phyloP scores from a whole-genome alignment of 441 rosid species.

The Gossypium gossypioides region DNA sequence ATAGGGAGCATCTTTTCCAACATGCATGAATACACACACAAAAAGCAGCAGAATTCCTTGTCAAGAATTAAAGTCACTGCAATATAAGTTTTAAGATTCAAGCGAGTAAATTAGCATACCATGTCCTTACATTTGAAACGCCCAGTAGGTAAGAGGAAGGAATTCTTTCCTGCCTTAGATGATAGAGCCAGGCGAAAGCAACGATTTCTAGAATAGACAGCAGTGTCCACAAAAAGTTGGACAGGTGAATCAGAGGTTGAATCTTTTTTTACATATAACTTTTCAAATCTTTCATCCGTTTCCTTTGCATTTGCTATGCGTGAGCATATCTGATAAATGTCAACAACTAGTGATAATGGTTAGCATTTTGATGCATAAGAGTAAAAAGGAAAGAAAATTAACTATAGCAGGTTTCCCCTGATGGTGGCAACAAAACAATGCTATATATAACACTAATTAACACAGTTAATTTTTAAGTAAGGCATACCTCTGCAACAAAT shows the following conservation, averaged over 20 bases:
- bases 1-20: neutral
- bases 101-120: slow-evolving; percentile 40
- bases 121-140: slow-evolving; percentile 70
- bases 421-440: neutral
- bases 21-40: neutral
- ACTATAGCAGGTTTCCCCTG: slow-evolving; percentile 6
- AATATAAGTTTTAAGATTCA: slow-evolving; percentile 2
- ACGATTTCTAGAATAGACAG: slow-evolving; percentile 86
- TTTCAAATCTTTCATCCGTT: slow-evolving; percentile 41
- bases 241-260: slow-evolving; percentile 35
- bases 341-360: slow-evolving; percentile 8
- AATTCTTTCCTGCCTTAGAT: slow-evolving; percentile 83
- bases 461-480: slow-evolving; percentile 3
- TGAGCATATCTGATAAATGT: slow-evolving; percentile 56
- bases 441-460: neutral
- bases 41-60: neutral
- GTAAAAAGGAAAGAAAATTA: neutral
- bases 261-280: slow-evolving; percentile 63
- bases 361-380: slow-evolving; percentile 3
- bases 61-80: neutral
- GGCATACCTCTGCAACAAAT: slow-evolving; percentile 82
- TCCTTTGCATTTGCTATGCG: slow-evolving; percentile 44
- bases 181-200: slow-evolving; percentile 85
- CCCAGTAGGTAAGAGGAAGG: slow-evolving; percentile 69
- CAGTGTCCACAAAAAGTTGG: slow-evolving; percentile 76